These are phyloP conservation scores for Xerocomus potaroensis DNA, from an alignment of 768 basidiomycete species.

Conservation along the genomic window DNA sequence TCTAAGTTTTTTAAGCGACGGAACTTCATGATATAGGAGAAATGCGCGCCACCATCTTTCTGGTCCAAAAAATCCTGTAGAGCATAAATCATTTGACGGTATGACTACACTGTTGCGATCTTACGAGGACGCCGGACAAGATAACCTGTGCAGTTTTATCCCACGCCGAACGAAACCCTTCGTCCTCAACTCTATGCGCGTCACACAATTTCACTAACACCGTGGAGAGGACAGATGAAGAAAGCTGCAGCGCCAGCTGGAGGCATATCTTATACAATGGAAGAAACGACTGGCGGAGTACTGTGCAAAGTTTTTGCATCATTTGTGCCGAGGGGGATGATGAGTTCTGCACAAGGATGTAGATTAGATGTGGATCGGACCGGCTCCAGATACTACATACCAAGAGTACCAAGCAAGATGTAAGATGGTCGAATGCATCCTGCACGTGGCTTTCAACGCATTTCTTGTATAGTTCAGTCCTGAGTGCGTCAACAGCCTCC, in stretches of 20 bases:
- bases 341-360: conserved; percentile 32
- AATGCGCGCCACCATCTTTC: conserved; percentile 15
- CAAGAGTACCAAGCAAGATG: conserved; percentile 41
- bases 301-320: conserved; percentile 34
- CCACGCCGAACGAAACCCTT: conserved; percentile 35
- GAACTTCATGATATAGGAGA: neutral
- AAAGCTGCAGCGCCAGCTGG: conserved; percentile 37
- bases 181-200: conserved; percentile 18
- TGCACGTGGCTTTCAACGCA: conserved; percentile 28
- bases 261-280: conserved; percentile 42
- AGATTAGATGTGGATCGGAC: neutral
- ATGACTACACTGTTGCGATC: conserved; percentile 3
- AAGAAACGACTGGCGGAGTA: conserved; percentile 41
- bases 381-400: conserved; percentile 30
- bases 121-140: conserved; percentile 52
- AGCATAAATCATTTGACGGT: conserved; percentile 13
- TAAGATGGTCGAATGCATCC: conserved; percentile 37
- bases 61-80: conserved; percentile 24
- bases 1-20: conserved; percentile 7
- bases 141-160: conserved; percentile 42
- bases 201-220: conserved; percentile 38
- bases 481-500: conserved; percentile 31
- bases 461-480: conserved; percentile 25
- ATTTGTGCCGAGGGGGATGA: conserved; percentile 35
- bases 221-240: conserved; percentile 36